Evolutionary conservation across 2,329 filamentous ascomycete genomes (phyloP), one percentile per base, ranked within the genome.

Genomic region (Aspergillus jensenii): DNA sequence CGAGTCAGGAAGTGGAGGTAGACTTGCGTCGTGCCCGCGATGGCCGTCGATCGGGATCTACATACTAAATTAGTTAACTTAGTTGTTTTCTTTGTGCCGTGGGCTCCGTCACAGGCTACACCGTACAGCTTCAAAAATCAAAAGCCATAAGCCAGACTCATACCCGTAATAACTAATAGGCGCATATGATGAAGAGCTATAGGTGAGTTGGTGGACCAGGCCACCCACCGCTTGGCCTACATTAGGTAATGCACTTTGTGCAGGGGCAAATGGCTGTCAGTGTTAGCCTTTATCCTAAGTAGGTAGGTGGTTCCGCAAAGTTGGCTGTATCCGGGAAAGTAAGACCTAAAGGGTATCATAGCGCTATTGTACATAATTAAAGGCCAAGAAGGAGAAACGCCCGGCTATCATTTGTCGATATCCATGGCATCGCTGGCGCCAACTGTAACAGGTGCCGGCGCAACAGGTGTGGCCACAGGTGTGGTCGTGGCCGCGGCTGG

Each of bases 371-470:
- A 59, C 56, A 55, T 59, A 35, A 43, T 43, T 40, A 48, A 15
- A 17, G 37, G 19, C 27, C 21, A 41, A 15, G 6, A 31, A 31
- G 9, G 11, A 41, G 12, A 17, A 15, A 3, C 12, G 7, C 3
- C 12, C n/a, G 33, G 52, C n/a, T n/a, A 48, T 58, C 40, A 59
- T 37, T 63, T 63, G 46, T 66, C 64, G 27, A 63, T 35, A 39
- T 59, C 64, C 62, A 66, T 65, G 23, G 62, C 45, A 52, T 62
- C 60, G 39, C 56, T 56, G 31, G 55, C 25, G 25, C 52, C 55
- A 14, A 53, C 40, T 51, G 59, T 25, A 15, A 15, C 43, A 44
- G 62, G 47, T 31, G 59, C 43, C 14, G 27, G 31, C 11, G 23
- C 19, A 27, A 45, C 35, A 31, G 58, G 50, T 25, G 60, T 33